Conservation (phyloP, 2,329 filamentous ascomycete species). For the Hymenoscyphus infarciens region DNA sequence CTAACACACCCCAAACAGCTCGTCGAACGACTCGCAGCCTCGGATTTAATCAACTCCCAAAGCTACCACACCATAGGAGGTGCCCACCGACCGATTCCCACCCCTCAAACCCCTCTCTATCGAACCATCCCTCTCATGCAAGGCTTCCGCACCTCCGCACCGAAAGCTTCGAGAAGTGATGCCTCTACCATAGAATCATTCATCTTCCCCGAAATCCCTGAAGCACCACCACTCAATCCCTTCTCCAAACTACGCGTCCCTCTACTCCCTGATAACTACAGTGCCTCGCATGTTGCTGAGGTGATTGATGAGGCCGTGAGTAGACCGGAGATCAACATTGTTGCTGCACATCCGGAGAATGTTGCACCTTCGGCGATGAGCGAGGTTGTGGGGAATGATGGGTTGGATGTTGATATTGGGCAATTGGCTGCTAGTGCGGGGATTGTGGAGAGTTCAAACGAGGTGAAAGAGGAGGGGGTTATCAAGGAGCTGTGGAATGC, state of each 20-base stretch:
- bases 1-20: slow-evolving; percentile 21
- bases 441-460: slow-evolving; percentile 32
- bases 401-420: slow-evolving; percentile 50
- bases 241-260: slow-evolving; percentile 51
- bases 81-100: slow-evolving; percentile 34
- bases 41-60: slow-evolving; percentile 26
- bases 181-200: slow-evolving; percentile 43
- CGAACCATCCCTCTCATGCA: slow-evolving; percentile 59
- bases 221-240: slow-evolving; percentile 27
- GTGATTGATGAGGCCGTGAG: slow-evolving; percentile 41
- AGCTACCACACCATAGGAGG: slow-evolving; percentile 27
- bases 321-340: slow-evolving; percentile 48
- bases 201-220: slow-evolving; percentile 48
- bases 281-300: slow-evolving; percentile 42
- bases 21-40: slow-evolving; percentile 27
- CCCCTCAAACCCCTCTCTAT: slow-evolving; percentile 37
- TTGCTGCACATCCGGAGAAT: slow-evolving; percentile 53
- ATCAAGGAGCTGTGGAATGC: slow-evolving; percentile 46
- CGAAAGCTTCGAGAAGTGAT: slow-evolving; percentile 36
- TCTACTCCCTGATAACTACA: slow-evolving; percentile 57
- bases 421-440: slow-evolving; percentile 43
- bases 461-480: slow-evolving; percentile 41
- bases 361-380: slow-evolving; percentile 51
- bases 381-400: slow-evolving; percentile 50
- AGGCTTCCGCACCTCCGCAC: slow-evolving; percentile 52